phyloP scores from a whole-genome alignment of 192 early-diverging fungal species.

The Gaertneriomyces semiglobifer region DNA sequence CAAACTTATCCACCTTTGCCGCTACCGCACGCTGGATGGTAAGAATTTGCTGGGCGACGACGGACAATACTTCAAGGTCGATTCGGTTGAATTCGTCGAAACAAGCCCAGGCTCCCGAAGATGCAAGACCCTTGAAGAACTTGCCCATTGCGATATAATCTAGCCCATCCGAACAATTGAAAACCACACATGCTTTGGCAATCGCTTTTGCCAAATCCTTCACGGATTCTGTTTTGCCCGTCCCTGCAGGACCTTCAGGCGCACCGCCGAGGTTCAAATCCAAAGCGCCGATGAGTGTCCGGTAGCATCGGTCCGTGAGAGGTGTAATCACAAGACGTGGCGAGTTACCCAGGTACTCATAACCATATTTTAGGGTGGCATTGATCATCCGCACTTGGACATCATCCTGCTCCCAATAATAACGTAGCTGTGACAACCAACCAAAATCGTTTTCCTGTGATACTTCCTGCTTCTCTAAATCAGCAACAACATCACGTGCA shows the following conservation, averaged over 20 bases:
- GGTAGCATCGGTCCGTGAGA: slow-evolving; percentile 59
- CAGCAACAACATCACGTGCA: slow-evolving; percentile 54
- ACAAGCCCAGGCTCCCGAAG: slow-evolving; percentile 60
- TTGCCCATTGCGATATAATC: slow-evolving; percentile 68
- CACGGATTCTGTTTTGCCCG: slow-evolving; percentile 60
- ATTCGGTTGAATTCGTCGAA: slow-evolving; percentile 67
- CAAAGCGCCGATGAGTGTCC: slow-evolving; percentile 61
- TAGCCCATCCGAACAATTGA: slow-evolving; percentile 64
- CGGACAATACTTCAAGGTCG: slow-evolving; percentile 60
- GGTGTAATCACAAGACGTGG: slow-evolving; percentile 57
- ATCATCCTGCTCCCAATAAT: slow-evolving; percentile 61
- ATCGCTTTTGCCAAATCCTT: slow-evolving; percentile 64
- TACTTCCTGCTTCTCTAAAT: slow-evolving; percentile 46
- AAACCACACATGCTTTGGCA: slow-evolving; percentile 59
- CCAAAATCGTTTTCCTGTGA: slow-evolving; percentile 52
- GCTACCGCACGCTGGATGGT: slow-evolving; percentile 58
- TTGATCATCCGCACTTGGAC: slow-evolving; percentile 61
- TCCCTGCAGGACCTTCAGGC: slow-evolving; percentile 60
- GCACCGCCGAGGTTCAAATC: slow-evolving; percentile 61
- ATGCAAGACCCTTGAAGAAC: slow-evolving; percentile 62
- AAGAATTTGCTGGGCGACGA: slow-evolving; percentile 60
- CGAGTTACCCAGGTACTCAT: slow-evolving; percentile 59
- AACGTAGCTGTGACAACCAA: slow-evolving; percentile 60
- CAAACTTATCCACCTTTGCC: slow-evolving; percentile 58
- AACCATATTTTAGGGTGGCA: slow-evolving; percentile 57